Conservation (phyloP, 495 filamentous ascomycete species). For the Penicillium cataractarum region DNA sequence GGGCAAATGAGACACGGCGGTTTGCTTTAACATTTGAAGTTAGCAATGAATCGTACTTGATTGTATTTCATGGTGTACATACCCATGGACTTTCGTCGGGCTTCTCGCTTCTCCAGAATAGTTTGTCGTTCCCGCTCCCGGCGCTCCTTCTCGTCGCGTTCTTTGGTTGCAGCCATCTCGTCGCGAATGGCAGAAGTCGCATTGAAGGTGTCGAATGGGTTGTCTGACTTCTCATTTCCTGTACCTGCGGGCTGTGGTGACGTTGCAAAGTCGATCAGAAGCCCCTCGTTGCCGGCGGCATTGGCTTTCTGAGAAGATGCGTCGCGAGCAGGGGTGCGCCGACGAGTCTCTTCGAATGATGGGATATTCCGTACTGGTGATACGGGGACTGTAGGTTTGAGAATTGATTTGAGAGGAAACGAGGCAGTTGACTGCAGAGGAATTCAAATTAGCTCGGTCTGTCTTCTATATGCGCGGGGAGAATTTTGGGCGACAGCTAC, state of each 20-base stretch:
- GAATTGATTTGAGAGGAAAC: slow-evolving; percentile 73
- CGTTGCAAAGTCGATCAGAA: slow-evolving; percentile 54
- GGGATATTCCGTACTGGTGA: slow-evolving; percentile 63
- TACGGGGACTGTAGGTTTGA: slow-evolving; percentile 78
- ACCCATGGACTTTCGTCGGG: slow-evolving; percentile 85
- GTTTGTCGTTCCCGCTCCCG: slow-evolving; percentile 65
- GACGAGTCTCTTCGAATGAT: slow-evolving; percentile 51
- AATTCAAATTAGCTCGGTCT: slow-evolving; percentile 8
- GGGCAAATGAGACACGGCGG: slow-evolving; percentile 94
- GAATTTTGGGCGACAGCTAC: slow-evolving; percentile 47
- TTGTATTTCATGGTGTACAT: slow-evolving; percentile 1
- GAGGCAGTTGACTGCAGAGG: slow-evolving; percentile 54
- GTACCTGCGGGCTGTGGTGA: slow-evolving; percentile 35
- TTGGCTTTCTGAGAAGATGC: slow-evolving; percentile 26
- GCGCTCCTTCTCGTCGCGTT: slow-evolving; percentile 73
- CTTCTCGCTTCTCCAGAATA: slow-evolving; percentile 75
- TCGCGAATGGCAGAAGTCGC: slow-evolving; percentile 55
- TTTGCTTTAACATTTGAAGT: slow-evolving; percentile 56
- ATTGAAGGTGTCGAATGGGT: slow-evolving; percentile 63
- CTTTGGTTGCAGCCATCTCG: slow-evolving; percentile 73
- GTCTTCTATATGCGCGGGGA: slow-evolving; percentile 8
- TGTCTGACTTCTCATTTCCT: slow-evolving; percentile 48
- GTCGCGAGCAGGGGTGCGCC: slow-evolving; percentile 41
- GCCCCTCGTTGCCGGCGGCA: slow-evolving; percentile 30
- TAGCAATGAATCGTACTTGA: neutral